Base-by-base conservation (phyloP, 2,329 filamentous ascomycete species). In the Colletotrichum musicola region DNA sequence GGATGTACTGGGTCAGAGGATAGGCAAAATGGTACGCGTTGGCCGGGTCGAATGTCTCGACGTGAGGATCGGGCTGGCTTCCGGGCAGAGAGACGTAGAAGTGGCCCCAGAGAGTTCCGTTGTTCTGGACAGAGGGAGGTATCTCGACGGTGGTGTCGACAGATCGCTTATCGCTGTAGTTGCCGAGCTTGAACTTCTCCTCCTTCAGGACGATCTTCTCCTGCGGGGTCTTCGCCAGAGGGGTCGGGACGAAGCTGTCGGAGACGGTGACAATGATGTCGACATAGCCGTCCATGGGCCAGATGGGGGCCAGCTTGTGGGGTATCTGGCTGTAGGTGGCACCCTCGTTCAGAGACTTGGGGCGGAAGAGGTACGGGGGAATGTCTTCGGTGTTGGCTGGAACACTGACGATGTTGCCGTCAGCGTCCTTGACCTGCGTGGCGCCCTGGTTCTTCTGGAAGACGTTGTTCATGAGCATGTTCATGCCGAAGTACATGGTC, bases 31-130 rank as follows among this genome's bases (percentile, higher is more conserved):
- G 90, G 75, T 94, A 94, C 3, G 96, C 95, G 69, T 89, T 91
- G 9, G 87, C 86, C 0, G 89, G 82, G 77, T 97, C 92, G 78
- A 93, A 99, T 66, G 85, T 86, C 1, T 89, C 83, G 64, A 89
- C 86, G 10, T 86, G 86, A 3, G 95, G 95, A 75, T 98, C 95
- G 38, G 97, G 83, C 64, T 88, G 85, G 68, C 89, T 88, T 61
- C 95, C 95, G 10, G 90, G 83, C 72, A 97, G 88, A 12, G 90
- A 93, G 69, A 98, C 84, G 75, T 94, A 97, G 80, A 98, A 97
- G 79, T 99, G 96, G 2, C 93, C 95, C 90, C 93, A 98, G 10
- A 99, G 87, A 1, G 95, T 98, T 40, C 93, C 94, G 78, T 98
- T 98, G 73, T 94, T 87, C 84, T 98, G 95, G 0, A 97, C 94